phyloP scores from a whole-genome alignment of 139 green algal genomes.

The Chlamydomonas eustigma region DNA sequence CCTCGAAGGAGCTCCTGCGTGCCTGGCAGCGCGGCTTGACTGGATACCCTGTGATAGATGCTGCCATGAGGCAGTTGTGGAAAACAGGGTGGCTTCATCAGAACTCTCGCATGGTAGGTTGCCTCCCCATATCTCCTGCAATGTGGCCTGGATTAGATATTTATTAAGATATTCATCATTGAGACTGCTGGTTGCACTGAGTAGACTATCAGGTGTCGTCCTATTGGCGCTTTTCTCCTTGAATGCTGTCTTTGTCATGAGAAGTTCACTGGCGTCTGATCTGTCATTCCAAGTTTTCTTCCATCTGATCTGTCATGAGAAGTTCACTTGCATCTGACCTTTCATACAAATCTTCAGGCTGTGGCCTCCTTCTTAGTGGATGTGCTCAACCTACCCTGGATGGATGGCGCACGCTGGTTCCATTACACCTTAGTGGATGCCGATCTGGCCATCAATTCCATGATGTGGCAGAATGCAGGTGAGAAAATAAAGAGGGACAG shows the following conservation, averaged over 20 bases:
- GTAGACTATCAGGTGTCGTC: too few species aligned
- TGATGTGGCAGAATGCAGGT: conserved; percentile 73
- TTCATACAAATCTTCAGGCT: conserved; percentile 50
- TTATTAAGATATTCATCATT: too few species aligned
- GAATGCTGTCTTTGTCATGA: too few species aligned
- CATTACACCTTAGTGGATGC: conserved; percentile 64
- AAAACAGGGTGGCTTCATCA: conserved; percentile 82
- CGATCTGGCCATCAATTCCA: conserved; percentile 68
- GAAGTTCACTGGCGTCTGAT: too few species aligned
- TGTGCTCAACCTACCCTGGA: conserved; percentile 61
- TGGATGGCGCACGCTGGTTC: conserved; percentile 57
- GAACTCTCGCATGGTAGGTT: not conserved
- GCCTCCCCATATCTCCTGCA: too few species aligned
- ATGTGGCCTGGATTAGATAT: too few species aligned
- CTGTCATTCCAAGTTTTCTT: too few species aligned
- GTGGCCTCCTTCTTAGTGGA: conserved; percentile 74
- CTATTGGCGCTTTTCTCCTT: too few species aligned
- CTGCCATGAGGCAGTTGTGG: conserved; percentile 83
- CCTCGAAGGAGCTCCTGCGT: conserved; percentile 16
- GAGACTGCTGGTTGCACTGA: too few species aligned
- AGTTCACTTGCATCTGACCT: too few species aligned
- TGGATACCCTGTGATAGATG: conserved; percentile 82
- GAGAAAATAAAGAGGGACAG: not conserved
- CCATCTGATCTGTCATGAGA: too few species aligned
- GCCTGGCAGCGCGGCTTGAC: conserved; percentile 71